Base-by-base conservation (phyloP, 2,329 filamentous ascomycete species). In the Huntiella omanensis region DNA sequence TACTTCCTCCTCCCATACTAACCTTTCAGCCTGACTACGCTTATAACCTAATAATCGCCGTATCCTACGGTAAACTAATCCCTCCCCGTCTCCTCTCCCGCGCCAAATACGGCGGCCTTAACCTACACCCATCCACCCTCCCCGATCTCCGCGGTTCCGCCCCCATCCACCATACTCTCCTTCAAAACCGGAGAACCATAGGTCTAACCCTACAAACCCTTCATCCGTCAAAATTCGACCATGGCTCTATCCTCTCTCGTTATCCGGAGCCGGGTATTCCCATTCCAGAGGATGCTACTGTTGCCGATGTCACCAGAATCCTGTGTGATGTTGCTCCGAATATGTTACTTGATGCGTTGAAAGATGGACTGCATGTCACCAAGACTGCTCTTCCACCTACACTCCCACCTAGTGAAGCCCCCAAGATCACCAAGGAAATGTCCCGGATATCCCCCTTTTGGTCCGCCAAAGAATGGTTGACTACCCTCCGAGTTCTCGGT, bases 11-110 rank as follows among this genome's bases (percentile, higher is more conserved):
- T 48, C 6, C 2, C 6, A 28, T 28, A 28, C 22, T 28, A 28
- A 28, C 22, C 2, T 33, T 12, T 22, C 52, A 80, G 69, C 69
- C 78, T 33, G 78, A 79, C 0, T 56, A 58, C 38, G 56, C 65
- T 3, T 75, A 77, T 53, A 86, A 95, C 59, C 67, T 98, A 49
- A 72, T 98, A 53, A 68, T 96, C 40, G 87, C 87, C 41, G 91
- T 96, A 4, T 96, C 91, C 0, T 98, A 96, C 62, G 91, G 91
- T 3, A 71, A 94, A 5, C 80, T 95, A 51, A 78, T 98, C 1
- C 91, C 91, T 1, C 69, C 71, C 1, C 71, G 84, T 4, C 75
- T 96, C 12, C 66, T 98, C 16, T 64, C 65, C 16, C 64, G 64
- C 1, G 74, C 82, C 17, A 74, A 72, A 54, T 94, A 92, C 62